Conservation (phyloP, 108 stramenopile genomes). For the Cyclotella choctawhatcheeana region DNA sequence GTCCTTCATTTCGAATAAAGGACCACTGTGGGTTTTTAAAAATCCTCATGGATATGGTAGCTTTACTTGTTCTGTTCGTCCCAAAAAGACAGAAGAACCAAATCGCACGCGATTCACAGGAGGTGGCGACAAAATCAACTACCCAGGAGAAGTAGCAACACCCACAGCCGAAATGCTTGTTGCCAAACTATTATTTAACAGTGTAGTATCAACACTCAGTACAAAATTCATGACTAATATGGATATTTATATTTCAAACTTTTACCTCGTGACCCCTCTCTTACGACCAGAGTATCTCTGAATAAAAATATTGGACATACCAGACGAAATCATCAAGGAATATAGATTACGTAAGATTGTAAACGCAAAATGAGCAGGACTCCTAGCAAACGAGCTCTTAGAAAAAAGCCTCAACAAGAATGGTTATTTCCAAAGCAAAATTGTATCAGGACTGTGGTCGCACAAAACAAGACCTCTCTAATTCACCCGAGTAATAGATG, state of each 20-base stretch:
- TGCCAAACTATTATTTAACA: slow-evolving; percentile 57
- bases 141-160: slow-evolving; percentile 31
- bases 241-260: slow-evolving; percentile 51
- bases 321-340: slow-evolving; percentile 35
- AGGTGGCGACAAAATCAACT: slow-evolving; percentile 52
- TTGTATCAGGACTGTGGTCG: slow-evolving; percentile 10
- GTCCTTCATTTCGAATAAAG: too few species aligned
- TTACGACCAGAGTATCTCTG: slow-evolving; percentile 38
- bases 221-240: slow-evolving; percentile 44
- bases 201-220: slow-evolving; percentile 35
- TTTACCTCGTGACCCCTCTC: slow-evolving; percentile 30
- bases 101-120: slow-evolving; percentile 44
- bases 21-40: too few species aligned
- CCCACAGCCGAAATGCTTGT: slow-evolving; percentile 43
- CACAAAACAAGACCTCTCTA: slow-evolving; percentile 5
- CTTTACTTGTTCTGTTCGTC: slow-evolving; percentile 27
- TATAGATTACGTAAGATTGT: slow-evolving; percentile 30
- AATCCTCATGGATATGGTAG: too few species aligned
- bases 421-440: slow-evolving; percentile 7
- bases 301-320: slow-evolving; percentile 20
- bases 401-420: slow-evolving; percentile 9
- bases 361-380: slow-evolving; percentile 18
- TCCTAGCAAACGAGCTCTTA: background rate
- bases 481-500: slow-evolving; percentile 12
- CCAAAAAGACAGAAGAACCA: slow-evolving; percentile 42